Percentiles rank a stretch among this genome's conserved stretches.
Conservation (phyloP, 2,329 filamentous ascomycete species). For the Talaromyces sp. region DNA sequence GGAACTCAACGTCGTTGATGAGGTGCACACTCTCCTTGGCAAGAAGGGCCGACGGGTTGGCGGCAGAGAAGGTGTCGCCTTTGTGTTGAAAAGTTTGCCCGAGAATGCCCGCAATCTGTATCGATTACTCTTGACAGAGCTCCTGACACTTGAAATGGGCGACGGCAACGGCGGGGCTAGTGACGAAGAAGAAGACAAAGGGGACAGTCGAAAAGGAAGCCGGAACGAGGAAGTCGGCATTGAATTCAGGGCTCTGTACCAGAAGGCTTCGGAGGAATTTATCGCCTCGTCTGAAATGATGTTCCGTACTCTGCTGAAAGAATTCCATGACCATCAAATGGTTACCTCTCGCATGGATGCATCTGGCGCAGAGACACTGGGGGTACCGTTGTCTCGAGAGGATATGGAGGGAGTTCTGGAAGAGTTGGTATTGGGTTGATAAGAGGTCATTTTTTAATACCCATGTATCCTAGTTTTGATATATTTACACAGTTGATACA, state of each 20-base stretch:
- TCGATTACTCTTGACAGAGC: constrained; percentile 75
- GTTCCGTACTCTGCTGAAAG: constrained; percentile 88
- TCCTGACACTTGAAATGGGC: constrained; percentile 58
- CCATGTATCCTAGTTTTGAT: background rate
- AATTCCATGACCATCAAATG: constrained; percentile 98
- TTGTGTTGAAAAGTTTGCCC: constrained; percentile 82
- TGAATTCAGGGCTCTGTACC: constrained; percentile 86
- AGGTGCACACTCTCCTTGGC: constrained; percentile 81
- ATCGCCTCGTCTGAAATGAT: constrained; percentile 96
- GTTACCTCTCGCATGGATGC: constrained; percentile 82
- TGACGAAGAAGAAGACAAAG: constrained; percentile 46
- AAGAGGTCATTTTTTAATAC: background rate
- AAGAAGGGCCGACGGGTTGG: constrained; percentile 73
- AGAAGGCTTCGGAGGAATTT: constrained; percentile 94
- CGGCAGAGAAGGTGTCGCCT: constrained; percentile 85
- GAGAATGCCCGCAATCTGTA: constrained; percentile 90
- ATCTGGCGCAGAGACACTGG: constrained; percentile 76
- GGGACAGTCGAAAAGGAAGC: background rate
- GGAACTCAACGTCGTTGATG: constrained; percentile 81
- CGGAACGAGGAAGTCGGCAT: constrained; percentile 54
- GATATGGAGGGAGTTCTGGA: constrained; percentile 87
- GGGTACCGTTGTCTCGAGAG: constrained; percentile 78
- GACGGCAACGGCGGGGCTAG: constrained; percentile 42
- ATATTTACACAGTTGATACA: background rate
- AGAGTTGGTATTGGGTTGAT: constrained; percentile 52